phyloP scores from a whole-genome alignment of 2,329 filamentous ascomycete genomes.

The Pseudogymnoascus sp. region DNA sequence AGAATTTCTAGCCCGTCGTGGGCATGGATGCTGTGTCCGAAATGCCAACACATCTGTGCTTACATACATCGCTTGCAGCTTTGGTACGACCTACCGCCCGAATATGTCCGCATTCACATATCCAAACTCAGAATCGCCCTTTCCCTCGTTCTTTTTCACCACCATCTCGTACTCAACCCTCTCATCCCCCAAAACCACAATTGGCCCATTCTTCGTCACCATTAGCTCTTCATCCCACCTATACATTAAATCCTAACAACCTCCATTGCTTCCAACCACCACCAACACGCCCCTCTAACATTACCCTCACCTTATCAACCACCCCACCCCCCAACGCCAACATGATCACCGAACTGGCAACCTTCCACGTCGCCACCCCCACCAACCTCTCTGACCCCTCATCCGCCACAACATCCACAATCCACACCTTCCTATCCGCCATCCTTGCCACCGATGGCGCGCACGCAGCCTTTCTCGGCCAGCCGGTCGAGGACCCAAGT shows the following conservation, averaged over 20 bases:
- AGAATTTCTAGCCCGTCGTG: not conserved
- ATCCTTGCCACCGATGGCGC: not conserved
- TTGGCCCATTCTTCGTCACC: not conserved
- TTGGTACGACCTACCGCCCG: not conserved
- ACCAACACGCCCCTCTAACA: too few species aligned
- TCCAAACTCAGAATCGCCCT: not conserved
- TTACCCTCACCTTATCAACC: too few species aligned
- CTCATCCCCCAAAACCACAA: not conserved
- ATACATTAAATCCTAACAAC: not conserved
- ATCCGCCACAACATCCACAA: not conserved
- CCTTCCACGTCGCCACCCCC: not conserved
- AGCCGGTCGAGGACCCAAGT: not conserved
- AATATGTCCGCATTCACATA: not conserved
- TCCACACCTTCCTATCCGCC: not conserved
- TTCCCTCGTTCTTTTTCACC: too few species aligned
- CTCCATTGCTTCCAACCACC: not conserved
- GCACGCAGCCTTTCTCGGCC: not conserved
- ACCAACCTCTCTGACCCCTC: not conserved
- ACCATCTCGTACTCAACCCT: too few species aligned
- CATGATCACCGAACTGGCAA: not conserved
- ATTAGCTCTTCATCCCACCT: too few species aligned
- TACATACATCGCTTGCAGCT: not conserved
- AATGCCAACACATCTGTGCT: not conserved
- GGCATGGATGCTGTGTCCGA: too few species aligned
- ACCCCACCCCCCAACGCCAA: not conserved